Evolutionary conservation across 164 flowering plant genomes (phyloP).

Genomic region (Vitis rupestris): DNA sequence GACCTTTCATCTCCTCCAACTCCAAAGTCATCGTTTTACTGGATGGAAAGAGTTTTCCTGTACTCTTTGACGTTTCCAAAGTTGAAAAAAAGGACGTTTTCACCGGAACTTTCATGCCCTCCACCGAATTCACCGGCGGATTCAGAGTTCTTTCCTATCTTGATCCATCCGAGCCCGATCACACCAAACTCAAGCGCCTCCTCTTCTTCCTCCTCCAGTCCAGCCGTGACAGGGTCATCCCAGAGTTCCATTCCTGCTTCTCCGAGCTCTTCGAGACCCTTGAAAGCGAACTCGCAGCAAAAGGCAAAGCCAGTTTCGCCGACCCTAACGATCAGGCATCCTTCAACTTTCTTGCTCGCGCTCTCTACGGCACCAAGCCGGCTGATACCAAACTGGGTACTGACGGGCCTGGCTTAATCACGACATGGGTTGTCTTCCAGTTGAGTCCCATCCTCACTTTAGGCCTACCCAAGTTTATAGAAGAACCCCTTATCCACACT

Average conservation of each 20-base stretch:
- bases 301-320: conserved; percentile 54
- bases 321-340: conserved; percentile 53
- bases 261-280: conserved; percentile 44
- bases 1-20: conserved; percentile 55
- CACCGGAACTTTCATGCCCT: conserved; percentile 86
- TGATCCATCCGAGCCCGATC: conserved; percentile 79
- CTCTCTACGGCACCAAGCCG: conserved; percentile 51
- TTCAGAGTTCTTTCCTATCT: conserved; percentile 73
- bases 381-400: conserved; percentile 45
- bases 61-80: conserved; percentile 67
- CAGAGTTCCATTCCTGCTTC: conserved; percentile 54
- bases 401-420: conserved; percentile 51
- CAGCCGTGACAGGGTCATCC: conserved; percentile 51
- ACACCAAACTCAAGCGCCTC: conserved; percentile 64
- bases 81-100: conserved; percentile 79
- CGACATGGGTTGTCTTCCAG: conserved; percentile 66
- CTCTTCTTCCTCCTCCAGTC: conserved; percentile 53
- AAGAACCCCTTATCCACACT: conserved; percentile 57
- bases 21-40: conserved; percentile 63
- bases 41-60: conserved; percentile 77
- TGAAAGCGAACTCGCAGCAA: conserved; percentile 43
- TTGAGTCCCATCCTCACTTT: conserved; percentile 55
- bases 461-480: conserved; percentile 59
- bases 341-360: conserved; percentile 55
- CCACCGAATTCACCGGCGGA: conserved; percentile 76